phyloP scores from a whole-genome alignment of 179 eudicot genomes.

The Vitellaria paradoxa region DNA sequence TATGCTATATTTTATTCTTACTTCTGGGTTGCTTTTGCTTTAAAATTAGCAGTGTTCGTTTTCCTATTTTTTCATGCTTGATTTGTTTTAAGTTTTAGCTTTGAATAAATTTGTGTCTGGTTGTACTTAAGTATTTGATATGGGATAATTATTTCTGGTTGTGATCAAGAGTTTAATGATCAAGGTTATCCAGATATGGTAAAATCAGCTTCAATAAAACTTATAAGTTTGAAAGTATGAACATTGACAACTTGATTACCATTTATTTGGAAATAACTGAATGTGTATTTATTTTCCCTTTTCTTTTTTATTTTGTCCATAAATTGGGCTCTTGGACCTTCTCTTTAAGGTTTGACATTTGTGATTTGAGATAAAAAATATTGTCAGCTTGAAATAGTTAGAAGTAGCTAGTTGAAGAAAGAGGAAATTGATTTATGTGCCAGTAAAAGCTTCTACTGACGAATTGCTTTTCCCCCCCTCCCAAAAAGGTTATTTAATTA shows the following conservation, averaged over 20 bases:
- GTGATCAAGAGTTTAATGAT: not conserved
- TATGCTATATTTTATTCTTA: not conserved
- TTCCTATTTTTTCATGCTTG: not conserved
- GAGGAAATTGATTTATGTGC: not conserved
- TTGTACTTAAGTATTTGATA: not conserved
- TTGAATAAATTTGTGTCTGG: too few species aligned
- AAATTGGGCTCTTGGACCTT: constrained; percentile 1
- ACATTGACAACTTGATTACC: not conserved
- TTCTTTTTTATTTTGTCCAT: not conserved
- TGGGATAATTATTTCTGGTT: not conserved
- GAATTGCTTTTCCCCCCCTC: not conserved
- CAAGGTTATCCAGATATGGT: not conserved
- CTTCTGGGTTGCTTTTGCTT: not conserved
- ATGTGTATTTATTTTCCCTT: not conserved
- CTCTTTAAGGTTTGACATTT: not conserved
- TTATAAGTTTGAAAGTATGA: not conserved
- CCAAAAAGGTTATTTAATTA: not conserved
- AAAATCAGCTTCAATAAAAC: not conserved
- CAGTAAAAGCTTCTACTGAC: not conserved
- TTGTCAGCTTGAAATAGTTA: not conserved
- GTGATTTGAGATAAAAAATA: not conserved
- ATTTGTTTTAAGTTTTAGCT: not conserved
- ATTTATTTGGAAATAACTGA: not conserved
- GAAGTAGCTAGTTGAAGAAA: not conserved
- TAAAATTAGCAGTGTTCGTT: not conserved